Conservation (phyloP, 2,329 filamentous ascomycete genomes). For the Paraphaeosphaeria sporulosa region DNA sequence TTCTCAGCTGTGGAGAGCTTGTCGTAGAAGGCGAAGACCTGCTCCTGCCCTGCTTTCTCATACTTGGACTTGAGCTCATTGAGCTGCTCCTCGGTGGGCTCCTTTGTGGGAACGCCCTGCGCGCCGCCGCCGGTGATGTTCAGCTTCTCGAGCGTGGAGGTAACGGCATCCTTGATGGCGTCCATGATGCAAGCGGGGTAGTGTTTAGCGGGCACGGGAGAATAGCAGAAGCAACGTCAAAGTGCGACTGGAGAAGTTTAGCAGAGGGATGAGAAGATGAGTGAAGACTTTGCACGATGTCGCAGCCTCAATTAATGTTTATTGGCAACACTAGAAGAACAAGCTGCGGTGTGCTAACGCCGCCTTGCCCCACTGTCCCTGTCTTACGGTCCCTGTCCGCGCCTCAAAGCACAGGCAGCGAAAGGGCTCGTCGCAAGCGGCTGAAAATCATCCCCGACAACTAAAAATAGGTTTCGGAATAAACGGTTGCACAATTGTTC, state of each 20-base stretch:
- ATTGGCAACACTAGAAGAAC: conserved; percentile 25
- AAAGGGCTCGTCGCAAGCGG: conserved; percentile 29
- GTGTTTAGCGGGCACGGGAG: conserved; percentile 20
- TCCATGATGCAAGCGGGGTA: conserved; percentile 50
- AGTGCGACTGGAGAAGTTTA: conserved; percentile 17
- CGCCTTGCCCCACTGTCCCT: conserved; percentile 38
- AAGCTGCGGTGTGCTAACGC: conserved; percentile 33
- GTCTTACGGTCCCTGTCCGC: conserved; percentile 33
- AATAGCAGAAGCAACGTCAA: conserved; percentile 2
- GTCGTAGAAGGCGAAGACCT: conserved; percentile 89
- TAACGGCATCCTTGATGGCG: conserved; percentile 51
- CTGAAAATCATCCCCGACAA: conserved; percentile 26
- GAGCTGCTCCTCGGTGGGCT: conserved; percentile 72
- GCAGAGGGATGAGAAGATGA: conserved; percentile 10
- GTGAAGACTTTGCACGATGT: conserved; percentile 16
- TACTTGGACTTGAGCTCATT: conserved; percentile 75
- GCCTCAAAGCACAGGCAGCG: conserved; percentile 25
- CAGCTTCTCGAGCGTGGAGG: conserved; percentile 53
- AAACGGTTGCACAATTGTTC: background rate
- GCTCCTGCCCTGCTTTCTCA: conserved; percentile 75
- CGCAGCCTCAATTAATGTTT: conserved; percentile 27
- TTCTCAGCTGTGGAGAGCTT: conserved; percentile 77
- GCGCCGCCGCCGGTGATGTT: conserved; percentile 42
- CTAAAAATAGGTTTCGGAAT: conserved; percentile 35
- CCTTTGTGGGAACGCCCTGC: conserved; percentile 48